phyloP scores from a whole-genome alignment of 1,284 basidiomycete species.

The Ganoderma boninense region DNA sequence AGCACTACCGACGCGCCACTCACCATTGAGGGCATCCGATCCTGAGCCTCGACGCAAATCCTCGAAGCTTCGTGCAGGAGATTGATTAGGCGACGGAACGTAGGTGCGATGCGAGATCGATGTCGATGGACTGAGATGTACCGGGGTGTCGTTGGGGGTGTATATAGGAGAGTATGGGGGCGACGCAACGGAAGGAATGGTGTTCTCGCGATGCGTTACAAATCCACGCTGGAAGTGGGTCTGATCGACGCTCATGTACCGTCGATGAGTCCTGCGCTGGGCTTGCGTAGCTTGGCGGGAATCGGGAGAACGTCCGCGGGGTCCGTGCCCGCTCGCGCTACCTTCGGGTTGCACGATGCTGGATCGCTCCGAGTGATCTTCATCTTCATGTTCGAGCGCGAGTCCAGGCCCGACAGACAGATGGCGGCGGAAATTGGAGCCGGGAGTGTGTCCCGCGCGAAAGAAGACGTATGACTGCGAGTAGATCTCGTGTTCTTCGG shows the following conservation, averaged over 20 bases:
- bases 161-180: constrained; percentile 36
- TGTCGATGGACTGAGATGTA: constrained; percentile 30
- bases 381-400: constrained; percentile 46
- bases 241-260: constrained; percentile 47
- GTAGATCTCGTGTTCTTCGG: constrained; percentile 84
- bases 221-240: constrained; percentile 42
- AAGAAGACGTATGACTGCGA: constrained; percentile 82
- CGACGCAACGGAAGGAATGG: constrained; percentile 33
- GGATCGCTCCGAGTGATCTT: constrained; percentile 45
- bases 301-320: constrained; percentile 32
- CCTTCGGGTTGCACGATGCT: constrained; percentile 32
- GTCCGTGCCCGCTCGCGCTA: constrained; percentile 14
- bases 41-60: constrained; percentile 33
- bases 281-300: constrained; percentile 8
- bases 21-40: constrained; percentile 34
- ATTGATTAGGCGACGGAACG: constrained; percentile 33
- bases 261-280: constrained; percentile 22
- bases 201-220: constrained; percentile 38
- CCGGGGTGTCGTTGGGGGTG: constrained; percentile 27
- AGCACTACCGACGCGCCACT: constrained; percentile 5
- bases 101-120: constrained; percentile 31
- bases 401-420: constrained; percentile 84
- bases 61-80: constrained; percentile 33
- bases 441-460: constrained; percentile 51
- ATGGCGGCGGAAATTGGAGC: constrained; percentile 56